phyloP scores from a whole-genome alignment of 352 stramenopile species.

The Globisporangium iwayamae region DNA sequence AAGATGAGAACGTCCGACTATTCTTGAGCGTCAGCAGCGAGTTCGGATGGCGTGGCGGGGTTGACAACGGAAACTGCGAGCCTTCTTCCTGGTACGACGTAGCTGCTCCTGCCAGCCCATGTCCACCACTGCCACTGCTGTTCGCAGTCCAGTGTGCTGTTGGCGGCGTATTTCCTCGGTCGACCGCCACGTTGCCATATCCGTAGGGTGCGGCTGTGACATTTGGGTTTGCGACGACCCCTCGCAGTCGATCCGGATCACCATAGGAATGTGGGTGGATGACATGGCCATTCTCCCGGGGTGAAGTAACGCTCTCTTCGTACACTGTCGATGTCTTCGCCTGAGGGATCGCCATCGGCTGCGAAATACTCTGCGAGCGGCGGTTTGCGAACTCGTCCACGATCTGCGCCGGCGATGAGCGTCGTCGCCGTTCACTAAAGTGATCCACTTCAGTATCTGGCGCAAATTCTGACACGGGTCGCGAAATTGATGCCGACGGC shows the following conservation, averaged over 20 bases:
- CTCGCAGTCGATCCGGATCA: conserved; percentile 45
- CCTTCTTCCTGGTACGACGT: conserved; percentile 40
- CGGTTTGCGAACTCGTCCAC: conserved; percentile 19
- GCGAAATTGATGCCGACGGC: background rate
- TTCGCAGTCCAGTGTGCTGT: conserved; percentile 21
- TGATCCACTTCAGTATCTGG: conserved; percentile 6
- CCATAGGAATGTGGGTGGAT: conserved; percentile 73
- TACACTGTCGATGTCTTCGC: conserved; percentile 33
- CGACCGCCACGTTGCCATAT: conserved; percentile 74
- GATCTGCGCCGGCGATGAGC: conserved; percentile 18
- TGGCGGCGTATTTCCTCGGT: conserved; percentile 23
- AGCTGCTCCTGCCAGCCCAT: conserved; percentile 28
- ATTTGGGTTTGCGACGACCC: conserved; percentile 50
- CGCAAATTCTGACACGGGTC: conserved; percentile 16
- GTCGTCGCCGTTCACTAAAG: conserved; percentile 12
- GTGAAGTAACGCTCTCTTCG: conserved; percentile 19
- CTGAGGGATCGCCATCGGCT: conserved; percentile 80
- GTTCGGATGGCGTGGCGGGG: conserved; percentile 65
- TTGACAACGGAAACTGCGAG: conserved; percentile 47
- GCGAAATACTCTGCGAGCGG: conserved; percentile 46
- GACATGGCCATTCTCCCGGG: conserved; percentile 25
- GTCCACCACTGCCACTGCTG: conserved; percentile 23
- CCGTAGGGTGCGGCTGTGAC: conserved; percentile 67
- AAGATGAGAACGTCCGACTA: conserved; percentile 29
- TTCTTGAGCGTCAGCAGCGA: conserved; percentile 43